phyloP scores from a whole-genome alignment of 345 rosid genomes.

The Eucalyptus urophylla region DNA sequence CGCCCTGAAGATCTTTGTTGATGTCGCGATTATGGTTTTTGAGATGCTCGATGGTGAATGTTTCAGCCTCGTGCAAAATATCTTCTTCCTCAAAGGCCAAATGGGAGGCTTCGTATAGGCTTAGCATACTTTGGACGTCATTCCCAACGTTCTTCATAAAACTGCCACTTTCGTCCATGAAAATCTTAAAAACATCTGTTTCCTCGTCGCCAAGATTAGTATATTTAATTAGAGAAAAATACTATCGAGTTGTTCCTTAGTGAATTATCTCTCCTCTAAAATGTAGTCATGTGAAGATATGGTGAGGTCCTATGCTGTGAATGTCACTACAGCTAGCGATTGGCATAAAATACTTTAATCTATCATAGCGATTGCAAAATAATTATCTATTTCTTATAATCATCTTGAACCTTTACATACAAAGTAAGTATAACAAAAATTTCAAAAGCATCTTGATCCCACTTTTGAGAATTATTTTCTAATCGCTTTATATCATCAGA shows the following conservation, averaged over 20 bases:
- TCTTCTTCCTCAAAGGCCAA: conserved; percentile 18
- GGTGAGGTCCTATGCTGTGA: neutral
- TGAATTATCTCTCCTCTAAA: too few relatives aligned
- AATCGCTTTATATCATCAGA: neutral
- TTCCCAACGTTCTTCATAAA: neutral
- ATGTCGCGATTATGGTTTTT: neutral
- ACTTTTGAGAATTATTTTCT: too few relatives aligned
- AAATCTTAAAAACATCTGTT: conserved; percentile 13
- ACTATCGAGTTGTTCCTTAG: neutral
- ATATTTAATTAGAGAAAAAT: neutral
- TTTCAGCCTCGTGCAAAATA: neutral
- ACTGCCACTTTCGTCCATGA: conserved; percentile 1
- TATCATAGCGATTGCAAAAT: too few relatives aligned
- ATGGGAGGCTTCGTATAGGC: conserved; percentile 22
- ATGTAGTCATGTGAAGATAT: neutral
- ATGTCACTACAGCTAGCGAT: neutral
- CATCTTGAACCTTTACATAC: too few relatives aligned
- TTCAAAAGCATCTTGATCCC: too few relatives aligned
- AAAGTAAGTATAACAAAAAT: too few relatives aligned
- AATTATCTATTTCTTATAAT: too few relatives aligned
- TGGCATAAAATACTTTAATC: too few relatives aligned
- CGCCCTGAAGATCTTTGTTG: neutral
- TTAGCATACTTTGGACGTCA: conserved; percentile 12
- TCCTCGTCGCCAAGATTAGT: neutral
- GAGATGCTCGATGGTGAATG: neutral